Percentiles rank a stretch among this genome's conserved stretches.
Conservation (phyloP, 768 basidiomycete genomes). For the Dioszegia crocea region DNA sequence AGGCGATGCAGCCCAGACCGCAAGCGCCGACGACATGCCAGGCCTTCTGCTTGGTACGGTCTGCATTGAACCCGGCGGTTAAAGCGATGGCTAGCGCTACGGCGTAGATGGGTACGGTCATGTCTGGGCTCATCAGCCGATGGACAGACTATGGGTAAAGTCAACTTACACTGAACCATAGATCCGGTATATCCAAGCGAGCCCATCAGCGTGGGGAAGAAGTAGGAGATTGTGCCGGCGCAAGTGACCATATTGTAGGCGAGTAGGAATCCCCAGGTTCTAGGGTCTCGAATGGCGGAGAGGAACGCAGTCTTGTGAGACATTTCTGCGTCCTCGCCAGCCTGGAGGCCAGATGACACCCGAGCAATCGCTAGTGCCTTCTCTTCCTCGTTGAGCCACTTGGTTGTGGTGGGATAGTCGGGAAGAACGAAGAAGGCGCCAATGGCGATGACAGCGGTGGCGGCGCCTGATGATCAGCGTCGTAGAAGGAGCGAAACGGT, state of each 20-base stretch:
- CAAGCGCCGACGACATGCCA: conserved; percentile 34
- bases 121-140: conserved; percentile 26
- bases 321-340: conserved; percentile 23
- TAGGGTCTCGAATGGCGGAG: conserved; percentile 40
- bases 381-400: conserved; percentile 48
- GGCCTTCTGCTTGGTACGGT: conserved; percentile 43
- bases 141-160: not conserved
- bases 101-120: conserved; percentile 47
- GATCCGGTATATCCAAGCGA: conserved; percentile 40
- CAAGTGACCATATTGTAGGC: conserved; percentile 37
- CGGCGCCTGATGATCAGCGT: conserved; percentile 10
- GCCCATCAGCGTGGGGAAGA: conserved; percentile 47
- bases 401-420: conserved; percentile 39
- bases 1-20: conserved; percentile 22
- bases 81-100: conserved; percentile 42
- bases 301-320: conserved; percentile 39
- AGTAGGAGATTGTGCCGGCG: conserved; percentile 46
- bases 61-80: conserved; percentile 32
- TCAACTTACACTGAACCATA: conserved; percentile 36
- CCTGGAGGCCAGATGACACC: conserved; percentile 1
- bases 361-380: not conserved
- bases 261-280: conserved; percentile 44
- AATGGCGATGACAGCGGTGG: conserved; percentile 33
- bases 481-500: too few species aligned
- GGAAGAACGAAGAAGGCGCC: conserved; percentile 26